A percentile compares a stretch with the other conserved stretches of the same genome.
phyloP scores from a whole-genome alignment of 495 filamentous ascomycete species.

The Hypomontagnella monticulosa region DNA sequence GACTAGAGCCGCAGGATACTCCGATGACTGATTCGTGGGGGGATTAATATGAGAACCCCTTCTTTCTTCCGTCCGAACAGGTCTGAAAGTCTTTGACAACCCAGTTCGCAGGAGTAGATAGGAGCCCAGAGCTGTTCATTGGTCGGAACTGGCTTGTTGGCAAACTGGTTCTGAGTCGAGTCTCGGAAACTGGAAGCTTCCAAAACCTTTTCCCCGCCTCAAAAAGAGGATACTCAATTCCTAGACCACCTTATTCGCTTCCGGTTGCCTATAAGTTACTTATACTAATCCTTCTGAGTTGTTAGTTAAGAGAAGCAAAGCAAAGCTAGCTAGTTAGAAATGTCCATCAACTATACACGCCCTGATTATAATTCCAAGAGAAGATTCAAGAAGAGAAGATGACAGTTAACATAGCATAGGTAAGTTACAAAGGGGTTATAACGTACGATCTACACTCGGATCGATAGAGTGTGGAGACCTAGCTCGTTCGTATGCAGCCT shows the following conservation, averaged over 20 bases:
- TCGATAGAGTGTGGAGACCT: conserved; percentile 43
- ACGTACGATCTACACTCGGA: conserved; percentile 33
- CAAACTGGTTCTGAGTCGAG: conserved; percentile 51
- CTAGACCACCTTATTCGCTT: conserved; percentile 23
- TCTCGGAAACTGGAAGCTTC: conserved; percentile 47
- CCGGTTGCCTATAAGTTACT: conserved; percentile 25
- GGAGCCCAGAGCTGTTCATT: conserved; percentile 37
- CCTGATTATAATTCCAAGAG: neutral
- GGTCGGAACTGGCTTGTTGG: conserved; percentile 39
- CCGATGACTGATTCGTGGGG: conserved; percentile 35
- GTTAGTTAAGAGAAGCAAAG: neutral
- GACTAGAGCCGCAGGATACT: conserved; percentile 39
- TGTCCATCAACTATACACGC: conserved; percentile 3
- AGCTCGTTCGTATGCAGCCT: conserved; percentile 58
- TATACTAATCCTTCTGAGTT: neutral
- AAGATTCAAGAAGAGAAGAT: conserved; percentile 10
- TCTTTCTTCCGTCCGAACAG: conserved; percentile 43
- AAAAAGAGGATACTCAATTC: conserved; percentile 38
- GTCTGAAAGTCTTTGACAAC: conserved; percentile 44
- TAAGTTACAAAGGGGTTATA: conserved; percentile 31
- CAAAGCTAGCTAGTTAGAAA: neutral
- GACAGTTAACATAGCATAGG: conserved; percentile 13
- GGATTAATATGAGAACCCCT: conserved; percentile 47
- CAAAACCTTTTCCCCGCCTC: conserved; percentile 39
- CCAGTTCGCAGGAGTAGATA: conserved; percentile 40